phyloP scores from a whole-genome alignment of 2,329 filamentous ascomycete species.

The Eurotiales sp. region DNA sequence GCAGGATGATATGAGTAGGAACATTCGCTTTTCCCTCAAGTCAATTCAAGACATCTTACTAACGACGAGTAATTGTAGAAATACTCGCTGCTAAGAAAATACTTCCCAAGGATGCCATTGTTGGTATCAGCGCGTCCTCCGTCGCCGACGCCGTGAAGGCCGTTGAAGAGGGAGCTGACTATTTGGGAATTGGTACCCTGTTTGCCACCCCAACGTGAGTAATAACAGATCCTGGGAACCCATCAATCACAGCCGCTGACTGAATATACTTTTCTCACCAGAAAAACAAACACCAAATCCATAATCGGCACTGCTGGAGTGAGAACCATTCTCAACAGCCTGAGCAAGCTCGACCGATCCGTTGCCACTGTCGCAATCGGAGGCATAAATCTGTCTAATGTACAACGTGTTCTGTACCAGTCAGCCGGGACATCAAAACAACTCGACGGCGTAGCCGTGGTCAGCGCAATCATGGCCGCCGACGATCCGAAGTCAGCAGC shows the following conservation, averaged over 20 bases:
- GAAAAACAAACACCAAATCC: slow-evolving; percentile 81
- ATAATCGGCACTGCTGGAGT: slow-evolving; percentile 73
- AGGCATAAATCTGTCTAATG: slow-evolving; percentile 74
- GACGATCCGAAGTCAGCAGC: slow-evolving; percentile 63
- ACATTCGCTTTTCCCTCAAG: no score
- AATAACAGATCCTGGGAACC: no score
- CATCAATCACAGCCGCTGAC: no score
- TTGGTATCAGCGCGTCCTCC: slow-evolving; percentile 81
- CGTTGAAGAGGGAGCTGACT: slow-evolving; percentile 74
- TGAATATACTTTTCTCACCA: slow-evolving; percentile 36
- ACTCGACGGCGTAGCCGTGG: slow-evolving; percentile 79
- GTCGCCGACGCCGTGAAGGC: slow-evolving; percentile 69
- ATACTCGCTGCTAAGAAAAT: slow-evolving; percentile 61
- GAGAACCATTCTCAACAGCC: slow-evolving; percentile 60
- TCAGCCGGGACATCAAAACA: slow-evolving; percentile 54
- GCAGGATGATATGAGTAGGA: slow-evolving; percentile 82
- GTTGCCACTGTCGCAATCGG: slow-evolving; percentile 72
- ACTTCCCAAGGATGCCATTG: slow-evolving; percentile 72
- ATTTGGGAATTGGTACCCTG: slow-evolving; percentile 86
- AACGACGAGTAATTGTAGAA: neutral
- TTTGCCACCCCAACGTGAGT: slow-evolving; percentile 76
- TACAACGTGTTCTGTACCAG: slow-evolving; percentile 70
- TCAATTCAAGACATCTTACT: neutral
- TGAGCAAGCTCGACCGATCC: slow-evolving; percentile 47
- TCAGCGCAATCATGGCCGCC: slow-evolving; percentile 81